Base-by-base conservation (phyloP, 2,329 filamentous ascomycete genomes). In the Shiraia bambusicola region DNA sequence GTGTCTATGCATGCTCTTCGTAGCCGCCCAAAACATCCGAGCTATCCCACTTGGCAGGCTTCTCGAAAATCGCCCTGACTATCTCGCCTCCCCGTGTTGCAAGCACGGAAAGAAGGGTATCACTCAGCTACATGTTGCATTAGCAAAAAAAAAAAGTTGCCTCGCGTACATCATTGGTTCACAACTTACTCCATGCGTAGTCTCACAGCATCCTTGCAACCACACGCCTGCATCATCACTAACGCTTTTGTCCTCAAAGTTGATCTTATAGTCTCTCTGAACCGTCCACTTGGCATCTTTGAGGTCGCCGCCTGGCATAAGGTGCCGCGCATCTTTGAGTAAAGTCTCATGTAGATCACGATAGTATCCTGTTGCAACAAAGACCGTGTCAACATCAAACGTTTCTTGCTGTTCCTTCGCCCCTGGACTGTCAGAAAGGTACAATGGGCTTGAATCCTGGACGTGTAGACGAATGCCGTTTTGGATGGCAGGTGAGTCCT, bases 171-270 rank as follows among this genome's bases (percentile, higher is more conserved):
- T 15, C 17, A 28, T 27, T 3, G 24, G 22, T 15, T 28, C 8
- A 37, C 24, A 29, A 83, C 86, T 82, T 79, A 92, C 86, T 45
- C 92, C 92, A 69, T 97, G 92, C 25, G 90, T 95, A 48, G 78
- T 82, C 74, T 97, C 91, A 66, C 90, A 94, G 73, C 91, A 96
- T 24, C 92, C 92, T 68, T 97, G 93, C 57, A 97, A 76, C 86
- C 88, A 97, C 44, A 97, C 77, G 3, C 91, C 91, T 11, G 88
- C 86, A 31, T 84, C 81, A 0, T 77, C 64, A n/a, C 82, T 78
- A 25, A 97, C 85, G 34, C 79, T 76, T 22, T 80, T 83, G 1
- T 79, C 72, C 34, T 80, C 76, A 63, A 94, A 89, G 44, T 83
- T 73, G 34, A 96, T 81, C 37, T 78, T 78, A 69, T 97, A 97